Conservation (phyloP, 148 eudicot genomes). For the Vaccinium vitisidaea region DNA sequence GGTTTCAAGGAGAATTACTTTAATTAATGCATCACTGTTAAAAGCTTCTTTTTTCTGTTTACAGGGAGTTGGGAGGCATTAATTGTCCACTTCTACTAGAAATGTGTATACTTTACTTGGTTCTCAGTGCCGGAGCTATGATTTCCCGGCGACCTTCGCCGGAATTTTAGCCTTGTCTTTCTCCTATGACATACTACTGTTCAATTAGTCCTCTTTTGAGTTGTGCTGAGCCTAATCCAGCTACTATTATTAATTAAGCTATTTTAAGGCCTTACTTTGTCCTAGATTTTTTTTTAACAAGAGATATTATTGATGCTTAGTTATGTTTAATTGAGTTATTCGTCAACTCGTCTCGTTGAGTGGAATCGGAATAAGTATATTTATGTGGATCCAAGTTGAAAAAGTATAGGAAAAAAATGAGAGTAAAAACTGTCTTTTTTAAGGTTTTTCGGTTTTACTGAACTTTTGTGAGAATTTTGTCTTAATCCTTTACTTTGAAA, state of each 20-base stretch:
- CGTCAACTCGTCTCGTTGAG: too few species aligned
- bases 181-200: background rate
- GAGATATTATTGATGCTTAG: too few species aligned
- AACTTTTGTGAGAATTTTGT: too few species aligned
- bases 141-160: background rate
- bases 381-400: too few species aligned
- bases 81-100: background rate
- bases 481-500: too few species aligned
- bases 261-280: background rate
- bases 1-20: conserved; percentile 4
- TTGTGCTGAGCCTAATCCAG: background rate
- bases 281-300: too few species aligned
- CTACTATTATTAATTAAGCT: background rate
- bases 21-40: background rate
- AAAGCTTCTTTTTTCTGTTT: background rate
- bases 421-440: too few species aligned
- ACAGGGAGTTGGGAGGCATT: background rate
- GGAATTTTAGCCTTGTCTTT: background rate
- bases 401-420: too few species aligned
- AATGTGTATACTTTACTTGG: background rate
- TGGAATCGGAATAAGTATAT: too few species aligned
- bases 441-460: too few species aligned
- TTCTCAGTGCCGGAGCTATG: background rate
- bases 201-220: background rate
- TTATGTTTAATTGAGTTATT: too few species aligned